A percentile compares a stretch with the other conserved stretches of the same genome.
phyloP scores from a whole-genome alignment of 192 early-diverging fungal species.

The Podila epigama region DNA sequence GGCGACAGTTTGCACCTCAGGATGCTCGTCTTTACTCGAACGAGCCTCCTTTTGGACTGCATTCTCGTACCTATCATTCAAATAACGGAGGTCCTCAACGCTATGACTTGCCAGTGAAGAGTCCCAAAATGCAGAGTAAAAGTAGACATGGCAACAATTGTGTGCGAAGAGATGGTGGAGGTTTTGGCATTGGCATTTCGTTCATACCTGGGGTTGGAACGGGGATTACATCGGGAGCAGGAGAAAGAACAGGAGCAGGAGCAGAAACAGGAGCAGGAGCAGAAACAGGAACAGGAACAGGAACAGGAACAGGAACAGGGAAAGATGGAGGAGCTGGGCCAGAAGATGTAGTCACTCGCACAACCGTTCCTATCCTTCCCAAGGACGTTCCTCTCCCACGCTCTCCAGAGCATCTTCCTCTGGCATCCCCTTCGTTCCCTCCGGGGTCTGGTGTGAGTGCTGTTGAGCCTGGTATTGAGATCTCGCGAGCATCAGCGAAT shows the following conservation, averaged over 20 bases:
- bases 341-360: neutral
- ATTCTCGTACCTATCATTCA: neutral
- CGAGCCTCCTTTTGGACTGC: conserved; percentile 24
- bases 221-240: too few relatives aligned
- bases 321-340: too few relatives aligned
- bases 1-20: conserved; percentile 31
- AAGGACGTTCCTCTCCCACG: neutral
- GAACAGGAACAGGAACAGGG: too few relatives aligned
- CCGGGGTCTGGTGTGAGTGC: conserved; percentile 10
- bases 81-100: neutral
- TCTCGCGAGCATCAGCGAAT: conserved; percentile 5
- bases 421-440: conserved; percentile 21
- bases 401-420: conserved; percentile 16
- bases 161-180: neutral
- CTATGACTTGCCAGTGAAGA: neutral
- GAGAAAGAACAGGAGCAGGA: too few relatives aligned
- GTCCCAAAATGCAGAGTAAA: neutral
- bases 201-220: too few relatives aligned
- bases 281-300: too few relatives aligned
- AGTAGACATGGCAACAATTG: neutral
- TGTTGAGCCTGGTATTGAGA: conserved; percentile 42
- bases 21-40: conserved; percentile 31
- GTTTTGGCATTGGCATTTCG: neutral
- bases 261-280: too few relatives aligned
- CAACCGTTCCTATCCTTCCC: neutral